Percentiles rank a stretch among this genome's conserved stretches.
phyloP scores from a whole-genome alignment of 2,329 filamentous ascomycete genomes.

The Phoma sp. region DNA sequence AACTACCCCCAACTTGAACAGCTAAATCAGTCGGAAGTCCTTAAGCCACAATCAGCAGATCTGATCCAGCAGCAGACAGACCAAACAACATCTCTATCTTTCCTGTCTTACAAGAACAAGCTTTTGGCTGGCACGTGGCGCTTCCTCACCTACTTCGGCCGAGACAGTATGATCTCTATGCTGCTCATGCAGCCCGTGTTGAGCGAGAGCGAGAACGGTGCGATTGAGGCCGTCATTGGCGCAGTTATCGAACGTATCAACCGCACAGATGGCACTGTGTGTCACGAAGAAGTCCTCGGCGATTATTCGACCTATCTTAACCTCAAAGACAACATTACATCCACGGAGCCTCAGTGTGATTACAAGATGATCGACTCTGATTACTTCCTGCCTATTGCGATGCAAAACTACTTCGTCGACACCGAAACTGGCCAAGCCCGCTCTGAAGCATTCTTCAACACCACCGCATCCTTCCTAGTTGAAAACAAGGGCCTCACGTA shows the following conservation, averaged over 20 bases:
- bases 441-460: constrained; percentile 48
- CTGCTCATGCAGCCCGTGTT: constrained; percentile 66
- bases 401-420: constrained; percentile 66
- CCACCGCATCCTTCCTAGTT: constrained; percentile 58
- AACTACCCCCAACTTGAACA: constrained; percentile 69
- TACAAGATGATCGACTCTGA: constrained; percentile 71
- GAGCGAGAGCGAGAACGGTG: constrained; percentile 61
- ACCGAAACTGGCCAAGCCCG: constrained; percentile 53
- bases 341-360: constrained; percentile 62
- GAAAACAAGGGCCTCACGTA: constrained; percentile 64
- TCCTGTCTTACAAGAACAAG: constrained; percentile 70
- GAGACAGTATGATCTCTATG: constrained; percentile 69
- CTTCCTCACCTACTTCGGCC: constrained; percentile 72
- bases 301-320: constrained; percentile 71
- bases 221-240: constrained; percentile 67
- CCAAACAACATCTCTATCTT: constrained; percentile 63
- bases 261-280: constrained; percentile 65
- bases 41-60: constrained; percentile 57
- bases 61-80: constrained; percentile 57
- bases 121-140: constrained; percentile 70
- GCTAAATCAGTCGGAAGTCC: constrained; percentile 57
- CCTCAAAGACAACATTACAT: constrained; percentile 59
- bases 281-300: constrained; percentile 71
- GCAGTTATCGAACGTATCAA: constrained; percentile 69
- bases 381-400: constrained; percentile 65